Evolutionary conservation across 1,284 basidiomycete species (phyloP), one percentile per base, ranked within the genome.

Genomic region (Marasmius fiardii): DNA sequence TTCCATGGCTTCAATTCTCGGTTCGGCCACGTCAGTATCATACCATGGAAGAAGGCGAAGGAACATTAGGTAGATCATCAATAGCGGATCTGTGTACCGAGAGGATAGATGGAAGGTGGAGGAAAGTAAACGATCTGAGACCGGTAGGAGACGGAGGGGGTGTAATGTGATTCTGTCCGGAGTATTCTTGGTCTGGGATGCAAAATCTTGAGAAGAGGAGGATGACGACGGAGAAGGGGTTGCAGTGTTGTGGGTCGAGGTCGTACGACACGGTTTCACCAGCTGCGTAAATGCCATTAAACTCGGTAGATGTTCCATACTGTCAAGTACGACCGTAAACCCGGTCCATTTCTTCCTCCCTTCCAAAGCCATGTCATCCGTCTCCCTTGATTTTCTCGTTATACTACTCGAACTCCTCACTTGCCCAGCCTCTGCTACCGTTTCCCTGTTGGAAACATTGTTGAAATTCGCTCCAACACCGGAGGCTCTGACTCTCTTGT

Each of bases 261-360:
- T 34, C 20, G 51, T n/a, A 11, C 51, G 49, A 26, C 71, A 68
- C 1, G 79, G 74, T 48, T 82, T 80, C 33, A 90, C 74, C 24
- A 91, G 77, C 62, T 87, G 86, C 0, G 83, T 81, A 39, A 88
- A 71, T 1, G 81, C 82, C 84, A 88, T 90, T 71, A 88, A 80
- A 8, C 82, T 81, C 1, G 88, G 81, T 6, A 99, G 74, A 67
- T 98, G 92, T 62, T 95, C 93, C 58, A 97, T 79, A 68, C 87
- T 90, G 69, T 95, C 93, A n/a, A 99, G 81, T 16, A 98, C 87
- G 58, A 98, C 85, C 0, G 90, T 82, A 65, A 96, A 88, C 6
- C 18, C 39, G 14, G 50, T 37, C 37, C 33, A 51, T 26, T 33
- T 41, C 20, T 47, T 47, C 20, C n/a, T 6, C 5, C 7, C 16